Evolutionary conservation across 2,329 filamentous ascomycete genomes (phyloP), one percentile per base, ranked within the genome.

Genomic region (Cladosporium halotolerans): DNA sequence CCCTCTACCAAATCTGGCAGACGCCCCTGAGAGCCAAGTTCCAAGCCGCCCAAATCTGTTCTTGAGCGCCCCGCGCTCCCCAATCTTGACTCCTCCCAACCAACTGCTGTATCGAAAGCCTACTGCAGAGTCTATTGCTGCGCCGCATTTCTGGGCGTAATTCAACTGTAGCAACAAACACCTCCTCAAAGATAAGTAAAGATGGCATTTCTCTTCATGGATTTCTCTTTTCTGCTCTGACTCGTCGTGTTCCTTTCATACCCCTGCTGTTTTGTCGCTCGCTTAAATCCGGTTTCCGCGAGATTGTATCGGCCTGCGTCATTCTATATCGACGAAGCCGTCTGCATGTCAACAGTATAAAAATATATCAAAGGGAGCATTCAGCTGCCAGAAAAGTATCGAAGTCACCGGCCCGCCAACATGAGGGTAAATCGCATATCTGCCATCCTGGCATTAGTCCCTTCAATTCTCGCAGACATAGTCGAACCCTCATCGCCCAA

Each of bases 401-500:
- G 23, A 7, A 28, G 4, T 28, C 23, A 28, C 23, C 23, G 5
- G 7, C 7, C 40, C 19, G 40, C 5, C 16, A 23, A 19, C 7
- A 51, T 51, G 48, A 32, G 32, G 14, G 23, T 14, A 3, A 36
- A 32, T 14, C 33, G 16, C 19, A 11, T 28, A 18, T 5, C 39
- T n/a, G 18, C 40, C 32, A 19, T 36, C 14, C 23, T 41, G 23
- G 36, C 38, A 19, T 41, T 36, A 34, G n/a, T 34, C 19, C 40
- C 48, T n/a, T 14, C 41, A 14, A 34, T 39, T 10, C 31, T 51
- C 39, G 42, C 57, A 18, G 48, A 51, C 32, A 34, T 13, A 5
- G 32, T 51, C 9, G 48, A 23, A 9, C 45, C 56, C 23, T 57
- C 73, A 32, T 76, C 78, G 5, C 63, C 74, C 13, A 91, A 91